These are phyloP conservation scores for Arthrobotrys pseudoclavata DNA, from an alignment of 2,329 filamentous ascomycete species.

Conservation along the genomic window DNA sequence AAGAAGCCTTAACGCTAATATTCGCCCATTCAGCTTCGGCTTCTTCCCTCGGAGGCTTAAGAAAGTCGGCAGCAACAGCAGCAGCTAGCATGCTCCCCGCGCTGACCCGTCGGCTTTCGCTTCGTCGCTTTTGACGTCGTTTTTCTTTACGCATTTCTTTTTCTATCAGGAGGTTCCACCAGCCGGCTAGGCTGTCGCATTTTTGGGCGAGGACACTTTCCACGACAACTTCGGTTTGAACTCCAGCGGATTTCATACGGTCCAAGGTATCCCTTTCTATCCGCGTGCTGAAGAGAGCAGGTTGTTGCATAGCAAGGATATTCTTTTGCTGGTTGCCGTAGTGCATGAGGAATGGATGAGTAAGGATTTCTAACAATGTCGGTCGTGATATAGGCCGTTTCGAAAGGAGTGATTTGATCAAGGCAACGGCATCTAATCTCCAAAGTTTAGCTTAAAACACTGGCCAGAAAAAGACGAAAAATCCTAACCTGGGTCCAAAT, in stretches of 20 bases:
- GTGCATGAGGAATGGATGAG: constrained; percentile 87
- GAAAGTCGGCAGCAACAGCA: constrained; percentile 42
- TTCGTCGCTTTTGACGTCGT: constrained; percentile 84
- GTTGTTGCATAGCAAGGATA: constrained; percentile 84
- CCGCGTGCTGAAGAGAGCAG: constrained; percentile 84
- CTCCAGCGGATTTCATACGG: constrained; percentile 91
- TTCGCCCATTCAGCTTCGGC: constrained; percentile 59
- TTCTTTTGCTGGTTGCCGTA: constrained; percentile 88
- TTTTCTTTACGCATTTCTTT: constrained; percentile 91
- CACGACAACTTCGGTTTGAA: constrained; percentile 93
- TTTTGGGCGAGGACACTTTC: constrained; percentile 91
- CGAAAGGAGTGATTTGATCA: constrained; percentile 85
- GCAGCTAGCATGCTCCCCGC: constrained; percentile 71
- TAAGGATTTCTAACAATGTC: constrained; percentile 84
- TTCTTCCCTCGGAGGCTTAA: constrained; percentile 57
- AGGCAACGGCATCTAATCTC: constrained; percentile 76
- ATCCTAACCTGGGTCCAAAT: constrained; percentile 72
- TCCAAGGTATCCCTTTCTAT: constrained; percentile 92
- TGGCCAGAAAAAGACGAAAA: not conserved
- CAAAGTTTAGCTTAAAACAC: constrained; percentile 9
- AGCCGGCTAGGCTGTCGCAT: constrained; percentile 90
- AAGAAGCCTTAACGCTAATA: constrained; percentile 61
- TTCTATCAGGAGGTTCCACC: constrained; percentile 95
- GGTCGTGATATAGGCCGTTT: constrained; percentile 90
- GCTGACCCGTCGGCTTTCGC: constrained; percentile 86